phyloP scores from a whole-genome alignment of 495 filamentous ascomycete species.

The Tuber umbilicatum region DNA sequence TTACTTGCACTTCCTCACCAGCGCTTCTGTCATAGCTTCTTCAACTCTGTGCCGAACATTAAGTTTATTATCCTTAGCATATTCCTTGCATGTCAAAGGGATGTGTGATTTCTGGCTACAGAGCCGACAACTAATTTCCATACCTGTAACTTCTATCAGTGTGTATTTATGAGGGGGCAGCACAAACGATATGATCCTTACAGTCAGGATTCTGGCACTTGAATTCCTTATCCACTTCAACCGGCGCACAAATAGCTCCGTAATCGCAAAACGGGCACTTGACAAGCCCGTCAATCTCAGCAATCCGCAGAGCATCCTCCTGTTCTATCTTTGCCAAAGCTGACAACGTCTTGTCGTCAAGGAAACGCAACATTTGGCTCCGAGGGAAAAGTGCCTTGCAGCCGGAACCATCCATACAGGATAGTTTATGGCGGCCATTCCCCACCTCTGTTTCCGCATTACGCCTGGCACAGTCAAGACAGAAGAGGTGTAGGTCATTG shows the following conservation, averaged over 20 bases:
- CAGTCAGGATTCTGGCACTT: constrained; percentile 63
- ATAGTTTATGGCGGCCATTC: constrained; percentile 54
- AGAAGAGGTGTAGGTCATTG: constrained; percentile 62
- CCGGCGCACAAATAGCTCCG: constrained; percentile 62
- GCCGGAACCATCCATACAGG: constrained; percentile 50
- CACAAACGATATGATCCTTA: constrained; percentile 37
- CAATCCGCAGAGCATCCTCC: constrained; percentile 58
- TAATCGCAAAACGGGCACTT: constrained; percentile 78
- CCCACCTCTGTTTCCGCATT: constrained; percentile 65
- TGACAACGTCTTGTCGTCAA: constrained; percentile 52
- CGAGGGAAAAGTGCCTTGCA: constrained; percentile 50
- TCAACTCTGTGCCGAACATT: constrained; percentile 62
- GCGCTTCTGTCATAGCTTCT: constrained; percentile 73
- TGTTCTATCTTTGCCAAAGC: constrained; percentile 64
- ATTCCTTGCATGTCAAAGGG: constrained; percentile 66
- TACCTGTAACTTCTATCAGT: constrained; percentile 23
- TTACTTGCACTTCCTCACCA: constrained; percentile 71
- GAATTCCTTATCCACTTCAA: constrained; percentile 69
- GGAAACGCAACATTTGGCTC: constrained; percentile 49
- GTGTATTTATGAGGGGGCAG: neutral
- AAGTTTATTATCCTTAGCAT: constrained; percentile 53
- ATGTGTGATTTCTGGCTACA: constrained; percentile 69
- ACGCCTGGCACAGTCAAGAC: constrained; percentile 56
- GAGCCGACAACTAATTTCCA: constrained; percentile 60
- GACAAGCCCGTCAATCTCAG: constrained; percentile 59